These are phyloP conservation scores for Cytospora schulzeri DNA, from an alignment of 2,329 filamentous ascomycete genomes.

Conservation along the genomic window DNA sequence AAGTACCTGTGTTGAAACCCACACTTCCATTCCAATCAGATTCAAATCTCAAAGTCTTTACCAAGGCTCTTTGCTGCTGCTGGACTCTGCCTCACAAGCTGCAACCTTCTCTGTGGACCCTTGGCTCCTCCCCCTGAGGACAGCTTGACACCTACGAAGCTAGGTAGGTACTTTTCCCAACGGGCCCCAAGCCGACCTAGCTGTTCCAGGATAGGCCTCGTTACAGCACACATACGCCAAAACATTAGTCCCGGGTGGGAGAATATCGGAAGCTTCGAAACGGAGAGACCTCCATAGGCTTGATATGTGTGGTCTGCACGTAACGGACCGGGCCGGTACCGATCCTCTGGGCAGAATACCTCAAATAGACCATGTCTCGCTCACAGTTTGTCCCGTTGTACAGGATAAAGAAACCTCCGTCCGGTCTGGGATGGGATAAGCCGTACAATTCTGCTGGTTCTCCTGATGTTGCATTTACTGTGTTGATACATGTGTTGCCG, in stretches of 20 bases:
- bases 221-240: not conserved
- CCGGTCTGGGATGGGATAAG: not conserved
- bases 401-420: slow-evolving; percentile 4
- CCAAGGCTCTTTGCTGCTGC: no score
- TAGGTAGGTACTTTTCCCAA: no score
- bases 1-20: no score
- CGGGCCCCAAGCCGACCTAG: not conserved
- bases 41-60: no score
- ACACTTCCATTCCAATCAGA: no score
- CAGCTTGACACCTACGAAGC: no score
- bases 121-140: no score
- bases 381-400: slow-evolving; percentile 5
- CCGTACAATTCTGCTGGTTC: not conserved
- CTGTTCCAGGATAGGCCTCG: not conserved
- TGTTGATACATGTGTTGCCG: not conserved
- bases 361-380: not conserved
- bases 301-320: not conserved
- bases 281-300: slow-evolving; percentile 3
- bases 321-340: slow-evolving; percentile 2
- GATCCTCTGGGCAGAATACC: slow-evolving; percentile 4
- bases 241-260: not conserved
- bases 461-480: not conserved
- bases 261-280: not conserved
- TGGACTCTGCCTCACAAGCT: no score
- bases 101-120: no score